These are phyloP conservation scores for Macrolepiota albuminosa DNA, from an alignment of 768 basidiomycete species.

Conservation along the genomic window DNA sequence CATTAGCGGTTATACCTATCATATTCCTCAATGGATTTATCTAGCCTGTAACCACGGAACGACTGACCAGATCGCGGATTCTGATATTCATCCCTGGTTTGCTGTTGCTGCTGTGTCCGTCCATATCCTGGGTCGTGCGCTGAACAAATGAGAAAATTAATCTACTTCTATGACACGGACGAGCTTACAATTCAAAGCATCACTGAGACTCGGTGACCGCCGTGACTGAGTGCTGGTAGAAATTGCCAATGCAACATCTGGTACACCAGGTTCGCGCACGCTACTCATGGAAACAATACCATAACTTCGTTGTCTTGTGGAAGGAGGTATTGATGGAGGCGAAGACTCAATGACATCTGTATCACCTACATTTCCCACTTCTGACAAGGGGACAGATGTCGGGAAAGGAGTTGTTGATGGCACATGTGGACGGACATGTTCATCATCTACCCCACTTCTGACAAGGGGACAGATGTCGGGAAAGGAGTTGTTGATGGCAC, in stretches of 20 bases:
- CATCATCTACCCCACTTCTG: slow-evolving; percentile 19
- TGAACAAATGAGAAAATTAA: slow-evolving; percentile 12
- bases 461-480: slow-evolving; percentile 12
- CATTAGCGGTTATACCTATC: slow-evolving; percentile 16
- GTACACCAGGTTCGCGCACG: slow-evolving; percentile 10
- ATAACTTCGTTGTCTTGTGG: slow-evolving; percentile 23
- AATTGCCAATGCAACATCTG: slow-evolving; percentile 25
- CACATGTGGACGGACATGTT: slow-evolving; percentile 4
- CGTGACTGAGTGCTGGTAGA: slow-evolving; percentile 54
- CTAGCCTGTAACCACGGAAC: neutral
- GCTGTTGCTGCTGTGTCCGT: slow-evolving; percentile 28
- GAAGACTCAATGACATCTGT: slow-evolving; percentile 28
- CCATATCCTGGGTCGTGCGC: slow-evolving; percentile 27
- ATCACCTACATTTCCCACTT: slow-evolving; percentile 21
- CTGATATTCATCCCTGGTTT: slow-evolving; percentile 32
- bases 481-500: slow-evolving; percentile 18
- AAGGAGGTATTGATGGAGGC: slow-evolving; percentile 17
- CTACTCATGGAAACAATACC: slow-evolving; percentile 21
- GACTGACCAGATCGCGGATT: slow-evolving; percentile 30
- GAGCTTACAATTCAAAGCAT: slow-evolving; percentile 41
- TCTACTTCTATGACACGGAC: neutral
- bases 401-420: slow-evolving; percentile 20
- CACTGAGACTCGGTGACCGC: slow-evolving; percentile 75
- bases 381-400: slow-evolving; percentile 9
- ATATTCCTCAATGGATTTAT: neutral